A percentile compares a stretch with the other conserved stretches of the same genome.
Evolutionary conservation across 2,329 filamentous ascomycete species (phyloP).

Genomic region (Tolypocladium capitatum): DNA sequence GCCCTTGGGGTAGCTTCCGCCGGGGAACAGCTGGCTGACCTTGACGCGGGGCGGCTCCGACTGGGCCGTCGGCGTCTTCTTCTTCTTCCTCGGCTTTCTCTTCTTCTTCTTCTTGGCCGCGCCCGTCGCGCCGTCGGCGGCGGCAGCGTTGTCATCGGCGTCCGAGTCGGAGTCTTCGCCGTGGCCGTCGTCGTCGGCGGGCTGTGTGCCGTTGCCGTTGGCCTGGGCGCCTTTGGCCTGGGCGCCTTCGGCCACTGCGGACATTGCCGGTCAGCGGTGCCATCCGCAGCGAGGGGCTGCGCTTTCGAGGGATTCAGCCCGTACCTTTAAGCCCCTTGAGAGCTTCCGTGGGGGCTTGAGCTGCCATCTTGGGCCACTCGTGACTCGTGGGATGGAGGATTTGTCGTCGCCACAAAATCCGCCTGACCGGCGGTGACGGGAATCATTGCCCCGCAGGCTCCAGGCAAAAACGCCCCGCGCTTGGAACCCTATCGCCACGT

Average conservation of each 20-base stretch:
- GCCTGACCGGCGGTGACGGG: background rate
- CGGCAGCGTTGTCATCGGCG: constrained; percentile 25
- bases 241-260: constrained; percentile 25
- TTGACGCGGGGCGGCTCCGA: constrained; percentile 60
- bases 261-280: background rate
- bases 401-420: constrained; percentile 2
- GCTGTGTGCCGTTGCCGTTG: constrained; percentile 26
- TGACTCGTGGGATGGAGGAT: constrained; percentile 1
- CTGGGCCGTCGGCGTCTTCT: constrained; percentile 63
- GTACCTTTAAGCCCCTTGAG: constrained; percentile 30
- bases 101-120: constrained; percentile 42
- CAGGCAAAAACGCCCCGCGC: background rate
- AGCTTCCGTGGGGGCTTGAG: constrained; percentile 28
- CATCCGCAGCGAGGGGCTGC: background rate
- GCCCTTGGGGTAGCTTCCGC: constrained; percentile 59
- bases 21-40: constrained; percentile 60
- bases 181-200: constrained; percentile 28
- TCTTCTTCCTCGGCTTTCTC: constrained; percentile 77
- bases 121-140: constrained; percentile 24
- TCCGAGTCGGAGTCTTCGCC: constrained; percentile 29
- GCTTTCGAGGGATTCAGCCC: background rate
- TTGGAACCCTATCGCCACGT: background rate
- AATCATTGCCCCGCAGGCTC: background rate
- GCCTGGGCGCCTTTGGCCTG: constrained; percentile 24
- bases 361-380: constrained; percentile 24